Percentiles rank a stretch among this genome's conserved stretches.
Evolutionary conservation across 2,329 filamentous ascomycete genomes (phyloP).

Genomic region (Huntiella decipiens): DNA sequence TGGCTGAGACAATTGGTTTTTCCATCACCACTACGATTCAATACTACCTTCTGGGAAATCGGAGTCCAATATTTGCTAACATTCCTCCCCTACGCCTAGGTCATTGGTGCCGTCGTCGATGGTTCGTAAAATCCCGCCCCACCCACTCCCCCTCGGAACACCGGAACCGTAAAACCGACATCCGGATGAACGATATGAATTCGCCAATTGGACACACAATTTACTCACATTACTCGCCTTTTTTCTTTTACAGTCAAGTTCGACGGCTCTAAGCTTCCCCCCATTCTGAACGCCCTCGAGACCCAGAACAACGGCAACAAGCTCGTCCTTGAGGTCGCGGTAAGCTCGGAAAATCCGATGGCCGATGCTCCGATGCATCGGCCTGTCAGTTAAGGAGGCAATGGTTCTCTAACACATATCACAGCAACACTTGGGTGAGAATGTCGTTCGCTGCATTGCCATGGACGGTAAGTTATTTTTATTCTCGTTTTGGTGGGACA

Average conservation of each 20-base stretch:
- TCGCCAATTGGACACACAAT: conserved; percentile 7
- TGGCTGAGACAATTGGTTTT: no score
- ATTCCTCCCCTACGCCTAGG: conserved; percentile 38
- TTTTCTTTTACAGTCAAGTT: conserved; percentile 62
- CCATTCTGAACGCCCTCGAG: conserved; percentile 93
- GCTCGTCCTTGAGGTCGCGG: conserved; percentile 88
- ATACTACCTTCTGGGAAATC: no score
- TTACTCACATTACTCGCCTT: conserved; percentile 8
- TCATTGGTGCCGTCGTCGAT: conserved; percentile 98
- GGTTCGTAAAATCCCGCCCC: conserved; percentile 38
- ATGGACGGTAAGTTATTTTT: conserved; percentile 70
- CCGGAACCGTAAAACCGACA: conserved; percentile 10
- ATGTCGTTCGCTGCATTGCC: conserved; percentile 98
- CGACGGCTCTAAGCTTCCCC: conserved; percentile 76
- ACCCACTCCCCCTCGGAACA: conserved; percentile 12
- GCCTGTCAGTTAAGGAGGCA: neutral
- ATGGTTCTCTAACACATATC: conserved; percentile 15
- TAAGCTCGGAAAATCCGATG: conserved; percentile 28
- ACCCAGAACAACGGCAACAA: conserved; percentile 84
- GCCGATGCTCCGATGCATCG: conserved; percentile 12
- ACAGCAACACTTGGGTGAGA: conserved; percentile 98
- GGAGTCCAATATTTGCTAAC: conserved; percentile 17
- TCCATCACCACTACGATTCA: no score
- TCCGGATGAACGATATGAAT: neutral
- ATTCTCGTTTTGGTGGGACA: neutral